Base-by-base conservation (phyloP, 345 rosid genomes). In the Hevea brasiliensis region DNA sequence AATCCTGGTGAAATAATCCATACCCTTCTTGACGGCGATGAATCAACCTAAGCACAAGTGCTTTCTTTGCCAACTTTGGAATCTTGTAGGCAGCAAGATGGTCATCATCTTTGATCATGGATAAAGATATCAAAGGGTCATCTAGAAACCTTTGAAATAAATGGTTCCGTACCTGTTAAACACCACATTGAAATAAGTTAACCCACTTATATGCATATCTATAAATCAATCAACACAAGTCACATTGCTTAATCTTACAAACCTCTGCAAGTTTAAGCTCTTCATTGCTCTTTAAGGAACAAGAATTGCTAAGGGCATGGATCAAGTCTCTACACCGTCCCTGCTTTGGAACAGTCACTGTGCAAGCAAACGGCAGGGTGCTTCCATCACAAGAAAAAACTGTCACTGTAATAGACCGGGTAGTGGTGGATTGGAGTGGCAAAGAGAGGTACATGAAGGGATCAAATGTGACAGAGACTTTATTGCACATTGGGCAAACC, bases 391-490 rank as follows among this genome's bases (percentile, higher is more conserved):
- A 81, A 77, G 92, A 74, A 77, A 91, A 87, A 82, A 95, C 77
- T 75, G 89, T 87, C 71, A 89, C 79, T 18, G 94, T 87, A 88
- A 93, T 87, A 45, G 92, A 75, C 65, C 98, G 84, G 9, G 96
- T 88, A 41, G 88, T 89, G 78, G 90, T 87, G 76, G 90, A 88
- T 79, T 95, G 99, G 76, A 95, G 97, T n/a, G 99, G 99, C 94
- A 95, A 85, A 66, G 99, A 95, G 57, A 95, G 98, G 82, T 95
- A 91, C 98, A 95, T 95, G 87, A 95, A 95, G 71, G 99, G 99
- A 86, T 95, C 99, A 84, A 95, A 95, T 73, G 98, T 95, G 71
- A 92, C 96, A 18, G 99, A 95, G 76, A 95, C 89, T 82, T 95
- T 95, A 74, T 90, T 88, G 81, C 99, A 93, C 68, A 83, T 80